Base-by-base conservation (phyloP, 1,139 yeast species). In the Suhomyces taliae region DNA sequence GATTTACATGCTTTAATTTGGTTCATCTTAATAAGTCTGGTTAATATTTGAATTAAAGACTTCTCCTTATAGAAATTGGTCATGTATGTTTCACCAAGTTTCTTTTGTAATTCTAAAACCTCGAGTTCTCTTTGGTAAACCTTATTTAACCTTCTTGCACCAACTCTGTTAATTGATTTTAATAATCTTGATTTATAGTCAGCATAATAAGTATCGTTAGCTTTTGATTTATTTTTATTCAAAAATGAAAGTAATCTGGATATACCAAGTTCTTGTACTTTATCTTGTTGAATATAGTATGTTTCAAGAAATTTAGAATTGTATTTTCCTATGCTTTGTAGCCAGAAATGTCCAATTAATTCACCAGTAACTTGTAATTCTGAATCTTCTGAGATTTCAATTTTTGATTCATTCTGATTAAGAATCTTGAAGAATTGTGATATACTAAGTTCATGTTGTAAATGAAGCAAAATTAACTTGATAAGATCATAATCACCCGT, bases 401-500 rank as follows among this genome's bases (percentile, higher is more conserved):
- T 55, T 27, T 54, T 59, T 19, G 59, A 61, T 50, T 74, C 77
- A 49, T 72, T 74, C 48, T 75, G 80, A 46, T 67, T 70, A 39
- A 76, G 55, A 2, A 76, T 59, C 45, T 66, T 66, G 52, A 74
- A 72, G 48, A 76, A 74, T 44, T 74, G 76, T 1, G 78, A 65
- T 2, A 60, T 52, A 0, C 77, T 59, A n/a, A 74, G 52, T 2
- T 64, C 64, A 35, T 69, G 64, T 45, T 70, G 70, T 24, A 93
- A 67, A 37, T 76, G 70, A 24, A 83, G 62, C 39, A 93, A 63
- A 1, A 89, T 82, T 43, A 83, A 78, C 36, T 79, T 67, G 6
- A 87, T 74, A 26, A 91, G 70, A 59, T 87, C 89, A 35, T 81
- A 77, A 55, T 87, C 83, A 9, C 83, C 81, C 15, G 85, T 78